Percentiles rank a stretch among this genome's conserved stretches.
These are phyloP conservation scores for Pythium inflatum DNA, from an alignment of 352 stramenopile genomes.

Conservation along the genomic window DNA sequence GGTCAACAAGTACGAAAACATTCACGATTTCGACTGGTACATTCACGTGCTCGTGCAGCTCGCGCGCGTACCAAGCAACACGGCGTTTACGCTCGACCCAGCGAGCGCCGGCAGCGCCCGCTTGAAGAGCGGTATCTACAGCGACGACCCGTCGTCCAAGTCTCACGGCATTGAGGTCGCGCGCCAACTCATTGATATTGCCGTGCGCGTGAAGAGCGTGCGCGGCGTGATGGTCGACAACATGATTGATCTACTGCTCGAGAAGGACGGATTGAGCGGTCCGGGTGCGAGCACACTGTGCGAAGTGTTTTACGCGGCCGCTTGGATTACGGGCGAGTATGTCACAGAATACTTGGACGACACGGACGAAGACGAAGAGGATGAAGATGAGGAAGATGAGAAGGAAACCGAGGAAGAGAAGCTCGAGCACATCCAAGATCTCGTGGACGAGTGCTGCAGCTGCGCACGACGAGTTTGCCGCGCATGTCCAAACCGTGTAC, in stretches of 20 bases:
- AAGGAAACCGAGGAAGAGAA: slow-evolving; percentile 80
- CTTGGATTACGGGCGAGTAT: slow-evolving; percentile 99
- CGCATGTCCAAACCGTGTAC: slow-evolving; percentile 93
- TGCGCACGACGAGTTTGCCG: slow-evolving; percentile 81
- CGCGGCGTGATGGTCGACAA: slow-evolving; percentile 94
- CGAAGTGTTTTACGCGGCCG: slow-evolving; percentile 94
- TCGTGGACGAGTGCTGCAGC: slow-evolving; percentile 81
- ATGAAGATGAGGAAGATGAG: slow-evolving; percentile 79
- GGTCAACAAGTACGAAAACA: slow-evolving; percentile 97
- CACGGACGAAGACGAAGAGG: slow-evolving; percentile 74
- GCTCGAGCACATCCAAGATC: slow-evolving; percentile 84
- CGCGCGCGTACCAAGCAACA: slow-evolving; percentile 88
- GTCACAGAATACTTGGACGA: slow-evolving; percentile 90
- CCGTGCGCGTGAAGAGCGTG: slow-evolving; percentile 96
- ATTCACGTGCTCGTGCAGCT: slow-evolving; percentile 97
- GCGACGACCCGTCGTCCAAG: slow-evolving; percentile 28
- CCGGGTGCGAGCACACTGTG: slow-evolving; percentile 84
- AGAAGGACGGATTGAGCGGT: slow-evolving; percentile 79
- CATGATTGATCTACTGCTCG: slow-evolving; percentile 94
- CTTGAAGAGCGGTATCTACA: slow-evolving; percentile 48
- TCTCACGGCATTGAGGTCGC: slow-evolving; percentile 89
- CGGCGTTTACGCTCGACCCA: slow-evolving; percentile 41
- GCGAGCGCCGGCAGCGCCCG: slow-evolving; percentile 25
- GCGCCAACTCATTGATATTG: slow-evolving; percentile 96
- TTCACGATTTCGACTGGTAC: slow-evolving; percentile 99